A percentile compares a stretch with the other conserved stretches of the same genome.
These are phyloP conservation scores for Xylaria sp. DNA, from an alignment of 2,329 filamentous ascomycete species.

Conservation along the genomic window DNA sequence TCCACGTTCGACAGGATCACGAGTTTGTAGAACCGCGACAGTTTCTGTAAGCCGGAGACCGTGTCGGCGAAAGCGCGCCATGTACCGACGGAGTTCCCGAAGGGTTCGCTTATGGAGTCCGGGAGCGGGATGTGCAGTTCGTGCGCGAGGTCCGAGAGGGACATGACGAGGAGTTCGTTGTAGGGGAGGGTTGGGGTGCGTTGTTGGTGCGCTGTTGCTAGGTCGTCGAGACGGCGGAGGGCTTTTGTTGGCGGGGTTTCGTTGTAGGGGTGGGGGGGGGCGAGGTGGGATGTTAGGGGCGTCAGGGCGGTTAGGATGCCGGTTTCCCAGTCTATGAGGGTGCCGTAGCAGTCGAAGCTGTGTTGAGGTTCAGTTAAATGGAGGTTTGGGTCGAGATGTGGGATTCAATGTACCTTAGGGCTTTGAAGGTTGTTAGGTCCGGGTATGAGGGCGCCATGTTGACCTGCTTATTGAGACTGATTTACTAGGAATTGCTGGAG, in stretches of 20 bases:
- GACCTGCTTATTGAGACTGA: background rate
- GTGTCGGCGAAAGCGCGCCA: conserved; percentile 58
- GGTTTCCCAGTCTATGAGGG: conserved; percentile 72
- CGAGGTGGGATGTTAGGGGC: conserved; percentile 39
- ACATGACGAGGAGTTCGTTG: conserved; percentile 49
- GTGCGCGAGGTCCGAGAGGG: conserved; percentile 43
- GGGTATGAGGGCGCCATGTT: conserved; percentile 25
- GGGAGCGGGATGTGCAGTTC: conserved; percentile 37
- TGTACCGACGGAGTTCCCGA: conserved; percentile 46
- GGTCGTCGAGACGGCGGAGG: conserved; percentile 40
- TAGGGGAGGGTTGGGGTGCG: conserved; percentile 55
- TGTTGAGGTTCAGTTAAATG: background rate
- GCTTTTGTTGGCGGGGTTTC: conserved; percentile 37
- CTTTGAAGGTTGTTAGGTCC: conserved; percentile 28
- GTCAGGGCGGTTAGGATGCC: conserved; percentile 53
- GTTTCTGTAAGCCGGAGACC: conserved; percentile 44
- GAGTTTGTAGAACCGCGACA: conserved; percentile 51
- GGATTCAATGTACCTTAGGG: conserved; percentile 22
- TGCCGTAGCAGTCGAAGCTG: conserved; percentile 76
- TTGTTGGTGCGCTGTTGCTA: conserved; percentile 46
- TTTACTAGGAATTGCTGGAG: background rate
- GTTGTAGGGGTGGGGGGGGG: conserved; percentile 33
- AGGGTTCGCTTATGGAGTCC: conserved; percentile 39
- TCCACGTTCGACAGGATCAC: conserved; percentile 51
- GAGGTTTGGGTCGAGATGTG: background rate